phyloP scores from a whole-genome alignment of 352 stramenopile species.

The Pythium biforme region DNA sequence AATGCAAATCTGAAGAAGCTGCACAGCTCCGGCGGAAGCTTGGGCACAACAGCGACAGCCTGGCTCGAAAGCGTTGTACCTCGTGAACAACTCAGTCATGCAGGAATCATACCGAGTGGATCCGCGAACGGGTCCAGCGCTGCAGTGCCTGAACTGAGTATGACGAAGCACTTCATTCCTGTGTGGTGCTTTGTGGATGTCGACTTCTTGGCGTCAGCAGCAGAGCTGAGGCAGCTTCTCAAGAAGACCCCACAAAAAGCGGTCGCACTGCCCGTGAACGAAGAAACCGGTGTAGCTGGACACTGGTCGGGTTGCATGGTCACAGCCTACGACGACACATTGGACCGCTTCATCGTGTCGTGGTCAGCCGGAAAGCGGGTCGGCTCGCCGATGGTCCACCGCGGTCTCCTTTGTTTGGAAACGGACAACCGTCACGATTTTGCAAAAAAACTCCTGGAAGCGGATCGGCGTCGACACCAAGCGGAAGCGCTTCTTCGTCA shows the following conservation, averaged over 20 bases:
- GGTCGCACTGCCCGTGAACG: slow-evolving; percentile 61
- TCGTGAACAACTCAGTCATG: slow-evolving; percentile 47
- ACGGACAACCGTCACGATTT: slow-evolving; percentile 49
- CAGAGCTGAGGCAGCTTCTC: slow-evolving; percentile 8
- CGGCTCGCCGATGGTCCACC: slow-evolving; percentile 59
- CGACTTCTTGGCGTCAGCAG: slow-evolving; percentile 23
- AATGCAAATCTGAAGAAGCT: slow-evolving; percentile 23
- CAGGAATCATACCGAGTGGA: slow-evolving; percentile 26
- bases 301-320: slow-evolving; percentile 81
- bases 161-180: slow-evolving; percentile 54
- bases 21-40: slow-evolving; percentile 13
- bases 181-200: slow-evolving; percentile 76
- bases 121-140: neutral
- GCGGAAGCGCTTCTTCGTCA: slow-evolving; percentile 65
- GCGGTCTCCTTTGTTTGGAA: slow-evolving; percentile 64
- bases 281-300: slow-evolving; percentile 44
- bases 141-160: slow-evolving; percentile 22
- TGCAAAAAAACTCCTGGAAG: slow-evolving; percentile 38
- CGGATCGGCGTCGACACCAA: slow-evolving; percentile 46
- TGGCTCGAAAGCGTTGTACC: slow-evolving; percentile 51
- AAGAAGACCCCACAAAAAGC: slow-evolving; percentile 43
- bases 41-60: slow-evolving; percentile 26
- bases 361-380: slow-evolving; percentile 77
- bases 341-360: slow-evolving; percentile 63
- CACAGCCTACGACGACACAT: slow-evolving; percentile 51